phyloP scores from a whole-genome alignment of 169 alveolate genomes.

The Plasmodium gaboni region DNA sequence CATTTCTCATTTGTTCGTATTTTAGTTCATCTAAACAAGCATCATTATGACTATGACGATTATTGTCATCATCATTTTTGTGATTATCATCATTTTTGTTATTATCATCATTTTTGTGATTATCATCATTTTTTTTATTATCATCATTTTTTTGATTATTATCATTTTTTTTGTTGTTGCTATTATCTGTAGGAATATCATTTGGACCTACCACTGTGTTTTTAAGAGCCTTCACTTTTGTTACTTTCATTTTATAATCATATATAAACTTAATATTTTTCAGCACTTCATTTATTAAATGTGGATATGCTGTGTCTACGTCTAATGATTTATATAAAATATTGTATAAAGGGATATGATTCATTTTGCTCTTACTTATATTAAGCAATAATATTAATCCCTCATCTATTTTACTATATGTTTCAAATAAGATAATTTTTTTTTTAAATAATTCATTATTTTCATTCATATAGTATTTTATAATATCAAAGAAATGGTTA shows the following conservation, averaged over 20 bases:
- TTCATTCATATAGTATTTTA: slow-evolving; percentile 36
- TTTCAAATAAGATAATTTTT: slow-evolving; percentile 36
- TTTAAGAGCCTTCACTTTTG: neutral
- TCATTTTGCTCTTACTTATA: slow-evolving; percentile 8
- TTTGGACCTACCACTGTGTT: too few species aligned
- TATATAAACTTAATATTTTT: slow-evolving; percentile 23
- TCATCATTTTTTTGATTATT: neutral
- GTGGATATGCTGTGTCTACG: neutral
- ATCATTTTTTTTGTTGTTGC: neutral
- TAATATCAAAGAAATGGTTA: slow-evolving; percentile 18
- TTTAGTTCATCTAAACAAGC: neutral
- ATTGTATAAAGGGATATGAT: neutral
- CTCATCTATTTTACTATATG: slow-evolving; percentile 45
- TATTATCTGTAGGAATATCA: too few species aligned
- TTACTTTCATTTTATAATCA: slow-evolving; percentile 2
- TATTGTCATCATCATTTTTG: neutral
- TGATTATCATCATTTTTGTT: neutral
- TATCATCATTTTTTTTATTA: neutral
- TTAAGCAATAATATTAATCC: slow-evolving; percentile 19
- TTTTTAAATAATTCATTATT: slow-evolving; percentile 38
- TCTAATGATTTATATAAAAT: neutral
- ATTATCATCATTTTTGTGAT: neutral
- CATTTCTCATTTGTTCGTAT: neutral
- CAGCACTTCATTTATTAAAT: slow-evolving; percentile 22
- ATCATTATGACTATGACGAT: neutral